Evolutionary conservation across 148 eudicot genomes (phyloP).

Genomic region (Cornus controversa): DNA sequence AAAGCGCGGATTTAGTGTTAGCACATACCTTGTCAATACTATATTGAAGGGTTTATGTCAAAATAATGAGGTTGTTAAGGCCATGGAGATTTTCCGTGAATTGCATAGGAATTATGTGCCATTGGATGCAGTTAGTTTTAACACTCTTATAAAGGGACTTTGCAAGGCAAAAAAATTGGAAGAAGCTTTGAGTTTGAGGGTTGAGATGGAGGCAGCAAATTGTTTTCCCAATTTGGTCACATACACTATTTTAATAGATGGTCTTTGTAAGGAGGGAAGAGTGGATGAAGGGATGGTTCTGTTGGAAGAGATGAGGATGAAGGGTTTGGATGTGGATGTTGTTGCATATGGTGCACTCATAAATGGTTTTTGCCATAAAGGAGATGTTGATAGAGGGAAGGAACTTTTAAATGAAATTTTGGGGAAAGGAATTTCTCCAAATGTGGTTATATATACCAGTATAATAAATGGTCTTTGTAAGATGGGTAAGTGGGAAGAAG

Average conservation of each 20-base stretch:
- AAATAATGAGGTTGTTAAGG: conserved; percentile 43
- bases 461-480: conserved; percentile 43
- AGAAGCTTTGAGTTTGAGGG: conserved; percentile 50
- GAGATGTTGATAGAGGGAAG: conserved; percentile 42
- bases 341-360: conserved; percentile 48
- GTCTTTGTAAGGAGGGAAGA: conserved; percentile 46
- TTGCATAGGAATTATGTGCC: conserved; percentile 23
- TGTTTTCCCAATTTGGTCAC: conserved; percentile 32
- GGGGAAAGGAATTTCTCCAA: conserved; percentile 48
- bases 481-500: conserved; percentile 56
- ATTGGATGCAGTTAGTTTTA: conserved; percentile 53
- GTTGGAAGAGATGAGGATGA: conserved; percentile 45
- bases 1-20: conserved; percentile 53
- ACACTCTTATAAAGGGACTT: conserved; percentile 53
- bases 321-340: conserved; percentile 39
- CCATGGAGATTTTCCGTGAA: conserved; percentile 34
- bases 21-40: conserved; percentile 49
- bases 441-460: conserved; percentile 40
- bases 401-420: conserved; percentile 51
- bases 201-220: conserved; percentile 39
- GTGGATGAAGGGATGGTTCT: conserved; percentile 45
- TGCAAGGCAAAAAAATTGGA: conserved; percentile 46
- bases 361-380: conserved; percentile 49
- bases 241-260: conserved; percentile 39
- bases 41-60: conserved; percentile 63